phyloP scores from a whole-genome alignment of 352 stramenopile genomes.

The Phytophthora vignae region DNA sequence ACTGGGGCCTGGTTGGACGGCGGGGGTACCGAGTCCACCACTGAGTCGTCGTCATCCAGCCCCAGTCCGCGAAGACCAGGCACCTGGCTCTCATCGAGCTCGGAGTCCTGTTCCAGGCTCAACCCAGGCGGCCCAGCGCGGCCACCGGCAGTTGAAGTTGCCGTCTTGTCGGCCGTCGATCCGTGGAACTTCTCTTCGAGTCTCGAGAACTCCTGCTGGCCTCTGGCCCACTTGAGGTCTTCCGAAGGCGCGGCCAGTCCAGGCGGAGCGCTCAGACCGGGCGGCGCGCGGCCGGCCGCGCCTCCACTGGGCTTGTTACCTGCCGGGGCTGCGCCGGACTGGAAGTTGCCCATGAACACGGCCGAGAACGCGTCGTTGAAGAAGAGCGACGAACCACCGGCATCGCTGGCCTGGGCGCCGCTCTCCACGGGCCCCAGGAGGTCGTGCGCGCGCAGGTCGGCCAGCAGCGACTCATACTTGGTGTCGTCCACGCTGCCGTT shows the following conservation, averaged over 20 bases:
- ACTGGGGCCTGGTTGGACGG: conserved; percentile 16
- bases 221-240: conserved; percentile 83
- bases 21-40: conserved; percentile 8
- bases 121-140: conserved; percentile 24
- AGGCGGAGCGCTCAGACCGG: conserved; percentile 65
- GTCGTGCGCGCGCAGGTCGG: conserved; percentile 86
- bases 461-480: conserved; percentile 89
- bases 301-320: conserved; percentile 23
- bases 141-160: neutral
- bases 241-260: conserved; percentile 64
- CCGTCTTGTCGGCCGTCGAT: conserved; percentile 7
- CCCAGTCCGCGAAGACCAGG: conserved; percentile 68
- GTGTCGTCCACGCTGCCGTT: conserved; percentile 82
- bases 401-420: conserved; percentile 23
- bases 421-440: conserved; percentile 76
- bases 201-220: conserved; percentile 77
- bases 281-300: conserved; percentile 40
- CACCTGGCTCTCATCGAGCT: conserved; percentile 77
- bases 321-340: conserved; percentile 33
- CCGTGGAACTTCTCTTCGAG: conserved; percentile 61
- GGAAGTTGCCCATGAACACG: conserved; percentile 85
- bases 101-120: conserved; percentile 49
- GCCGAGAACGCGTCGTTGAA: conserved; percentile 89
- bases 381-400: conserved; percentile 70
- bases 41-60: conserved; percentile 74